Conservation (phyloP, 192 early-diverging fungal genomes). For the Coemansia sp. region DNA sequence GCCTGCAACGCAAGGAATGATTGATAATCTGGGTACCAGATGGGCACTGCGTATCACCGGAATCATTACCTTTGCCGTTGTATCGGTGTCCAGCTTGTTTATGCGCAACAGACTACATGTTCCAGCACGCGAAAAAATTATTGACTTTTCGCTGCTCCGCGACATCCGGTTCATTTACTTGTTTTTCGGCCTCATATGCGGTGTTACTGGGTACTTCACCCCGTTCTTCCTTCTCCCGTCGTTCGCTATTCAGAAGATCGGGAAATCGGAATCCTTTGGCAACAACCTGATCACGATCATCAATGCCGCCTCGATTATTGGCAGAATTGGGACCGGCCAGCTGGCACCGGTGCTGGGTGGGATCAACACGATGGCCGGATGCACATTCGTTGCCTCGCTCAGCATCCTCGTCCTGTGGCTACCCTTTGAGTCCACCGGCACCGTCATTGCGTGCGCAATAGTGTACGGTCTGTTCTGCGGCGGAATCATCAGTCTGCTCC, state of each 20-base stretch:
- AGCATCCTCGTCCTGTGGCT: conserved; percentile 58
- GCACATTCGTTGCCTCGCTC: conserved; percentile 41
- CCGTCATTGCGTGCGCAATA: conserved; percentile 54
- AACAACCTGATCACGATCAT: conserved; percentile 65
- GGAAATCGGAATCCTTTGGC: conserved; percentile 47
- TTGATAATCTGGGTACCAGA: conserved; percentile 45
- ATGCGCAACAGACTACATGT: conserved; percentile 36
- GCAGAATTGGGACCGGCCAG: conserved; percentile 63
- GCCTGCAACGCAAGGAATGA: conserved; percentile 51
- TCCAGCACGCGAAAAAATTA: conserved; percentile 26
- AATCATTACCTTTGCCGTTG: conserved; percentile 42
- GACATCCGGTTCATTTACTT: conserved; percentile 51
- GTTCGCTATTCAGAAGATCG: conserved; percentile 40
- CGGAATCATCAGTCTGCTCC: conserved; percentile 57
- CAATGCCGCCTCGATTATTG: conserved; percentile 62
- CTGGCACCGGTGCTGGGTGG: conserved; percentile 61
- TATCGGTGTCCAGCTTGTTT: conserved; percentile 42
- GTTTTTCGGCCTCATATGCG: conserved; percentile 39
- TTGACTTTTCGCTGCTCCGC: conserved; percentile 51
- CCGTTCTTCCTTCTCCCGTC: conserved; percentile 59
- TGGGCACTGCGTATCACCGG: conserved; percentile 60
- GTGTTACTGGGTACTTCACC: conserved; percentile 58
- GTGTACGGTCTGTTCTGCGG: conserved; percentile 62
- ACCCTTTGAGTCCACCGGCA: conserved; percentile 48
- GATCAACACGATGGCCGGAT: conserved; percentile 60